Evolutionary conservation across 2,329 filamentous ascomycete genomes (phyloP).

Genomic region (Aspergillus sp.): DNA sequence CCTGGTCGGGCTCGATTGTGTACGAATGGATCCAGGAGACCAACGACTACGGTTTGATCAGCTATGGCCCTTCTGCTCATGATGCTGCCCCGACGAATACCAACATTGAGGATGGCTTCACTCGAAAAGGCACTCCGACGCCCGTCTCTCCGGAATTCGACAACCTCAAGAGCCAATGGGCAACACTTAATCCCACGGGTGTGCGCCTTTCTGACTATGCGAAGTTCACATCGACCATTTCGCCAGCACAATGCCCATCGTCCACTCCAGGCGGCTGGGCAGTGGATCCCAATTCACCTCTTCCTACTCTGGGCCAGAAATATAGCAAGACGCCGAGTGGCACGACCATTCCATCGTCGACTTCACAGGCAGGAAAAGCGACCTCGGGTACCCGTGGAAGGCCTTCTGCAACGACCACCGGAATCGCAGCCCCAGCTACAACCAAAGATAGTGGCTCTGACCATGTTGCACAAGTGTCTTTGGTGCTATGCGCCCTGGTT

Average conservation of each 20-base stretch:
- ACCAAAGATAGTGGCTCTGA: slow-evolving; percentile 9
- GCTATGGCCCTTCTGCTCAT: slow-evolving; percentile 57
- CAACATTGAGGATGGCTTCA: slow-evolving; percentile 56
- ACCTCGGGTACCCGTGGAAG: slow-evolving; percentile 7
- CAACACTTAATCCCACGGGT: slow-evolving; percentile 60
- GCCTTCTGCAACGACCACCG: not conserved
- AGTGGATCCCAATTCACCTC: slow-evolving; percentile 58
- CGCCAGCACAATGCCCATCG: slow-evolving; percentile 60
- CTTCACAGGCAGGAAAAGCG: slow-evolving; percentile 2
- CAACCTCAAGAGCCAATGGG: slow-evolving; percentile 71
- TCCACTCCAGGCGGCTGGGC: slow-evolving; percentile 64
- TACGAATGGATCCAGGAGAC: slow-evolving; percentile 86
- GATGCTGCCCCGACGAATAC: slow-evolving; percentile 48
- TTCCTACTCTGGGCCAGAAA: slow-evolving; percentile 61
- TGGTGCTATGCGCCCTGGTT: slow-evolving; percentile 14
- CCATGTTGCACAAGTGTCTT: slow-evolving; percentile 10
- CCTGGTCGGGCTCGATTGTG: slow-evolving; percentile 69
- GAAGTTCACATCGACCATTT: slow-evolving; percentile 51
- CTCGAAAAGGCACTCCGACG: slow-evolving; percentile 62
- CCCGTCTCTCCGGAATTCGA: slow-evolving; percentile 67
- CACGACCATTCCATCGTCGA: not conserved
- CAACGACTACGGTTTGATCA: slow-evolving; percentile 74
- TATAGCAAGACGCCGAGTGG: slow-evolving; percentile 5
- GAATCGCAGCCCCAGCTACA: slow-evolving; percentile 5
- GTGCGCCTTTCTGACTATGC: slow-evolving; percentile 59